These are phyloP conservation scores for Raphanus hybrid DNA, from an alignment of 441 rosid species.

Conservation along the genomic window DNA sequence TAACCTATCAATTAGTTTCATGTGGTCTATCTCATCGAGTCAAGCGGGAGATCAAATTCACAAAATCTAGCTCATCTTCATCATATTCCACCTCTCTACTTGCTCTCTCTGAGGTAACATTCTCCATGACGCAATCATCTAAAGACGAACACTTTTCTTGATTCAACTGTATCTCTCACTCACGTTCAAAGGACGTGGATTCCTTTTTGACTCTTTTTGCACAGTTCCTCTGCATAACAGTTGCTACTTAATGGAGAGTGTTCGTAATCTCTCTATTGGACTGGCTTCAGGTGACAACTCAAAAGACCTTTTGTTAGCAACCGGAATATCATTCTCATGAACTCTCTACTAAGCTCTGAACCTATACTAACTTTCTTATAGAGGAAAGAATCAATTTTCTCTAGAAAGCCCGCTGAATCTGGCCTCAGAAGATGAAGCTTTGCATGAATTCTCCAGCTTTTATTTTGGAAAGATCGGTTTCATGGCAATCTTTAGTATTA, in stretches of 20 bases:
- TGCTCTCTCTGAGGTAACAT: conserved; percentile 37
- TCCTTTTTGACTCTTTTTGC: conserved; percentile 32
- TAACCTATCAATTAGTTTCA: conserved; percentile 64
- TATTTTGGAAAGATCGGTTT: conserved; percentile 24
- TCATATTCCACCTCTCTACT: conserved; percentile 54
- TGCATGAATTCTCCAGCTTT: conserved; percentile 40
- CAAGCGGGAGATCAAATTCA: conserved; percentile 26
- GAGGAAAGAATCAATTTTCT: conserved; percentile 43
- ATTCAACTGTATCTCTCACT: not conserved
- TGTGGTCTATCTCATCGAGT: conserved; percentile 62
- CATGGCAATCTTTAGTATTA: conserved; percentile 32
- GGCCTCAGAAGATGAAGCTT: conserved; percentile 31
- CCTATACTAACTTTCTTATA: conserved; percentile 29
- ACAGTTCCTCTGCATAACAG: conserved; percentile 1
- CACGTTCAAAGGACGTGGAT: conserved; percentile 20
- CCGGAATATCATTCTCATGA: conserved; percentile 11
- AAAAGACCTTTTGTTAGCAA: conserved; percentile 10
- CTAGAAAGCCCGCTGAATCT: conserved; percentile 31
- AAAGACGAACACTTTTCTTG: conserved; percentile 23
- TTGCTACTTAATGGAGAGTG: conserved; percentile 28
- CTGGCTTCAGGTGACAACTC: conserved; percentile 22
- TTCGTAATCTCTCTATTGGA: conserved; percentile 9
- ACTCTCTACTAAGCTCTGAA: conserved; percentile 14
- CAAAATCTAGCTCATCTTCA: conserved; percentile 32
- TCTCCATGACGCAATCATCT: conserved; percentile 39